phyloP scores from a whole-genome alignment of 164 flowering plant species.

The Protea cynaroides region DNA sequence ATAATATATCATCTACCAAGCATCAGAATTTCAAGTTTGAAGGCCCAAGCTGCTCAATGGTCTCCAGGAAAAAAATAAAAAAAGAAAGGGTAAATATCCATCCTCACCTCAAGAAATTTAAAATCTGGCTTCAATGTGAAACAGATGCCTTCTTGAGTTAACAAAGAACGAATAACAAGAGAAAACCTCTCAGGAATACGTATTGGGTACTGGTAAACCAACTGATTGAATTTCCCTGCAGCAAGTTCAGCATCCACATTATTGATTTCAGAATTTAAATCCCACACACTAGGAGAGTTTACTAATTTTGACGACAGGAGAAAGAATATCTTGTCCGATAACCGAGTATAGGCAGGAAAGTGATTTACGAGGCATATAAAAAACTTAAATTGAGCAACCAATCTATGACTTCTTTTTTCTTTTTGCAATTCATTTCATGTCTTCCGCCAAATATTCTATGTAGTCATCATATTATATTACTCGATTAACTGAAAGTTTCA shows the following conservation, averaged over 20 bases:
- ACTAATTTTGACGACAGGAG: background rate
- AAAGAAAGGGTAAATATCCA: background rate
- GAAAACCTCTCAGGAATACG: slow-evolving; percentile 98
- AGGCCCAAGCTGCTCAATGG: background rate
- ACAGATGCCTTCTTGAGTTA: slow-evolving; percentile 99
- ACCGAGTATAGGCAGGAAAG: background rate
- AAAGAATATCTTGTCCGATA: background rate
- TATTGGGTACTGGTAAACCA: slow-evolving; percentile 93
- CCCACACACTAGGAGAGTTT: background rate
- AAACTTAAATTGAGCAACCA: background rate
- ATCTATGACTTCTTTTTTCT: too few relatives aligned
- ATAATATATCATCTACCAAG: too few relatives aligned
- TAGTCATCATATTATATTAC: too few relatives aligned
- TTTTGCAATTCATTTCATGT: too few relatives aligned
- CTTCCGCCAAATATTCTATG: too few relatives aligned
- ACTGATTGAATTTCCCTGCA: slow-evolving; percentile 91
- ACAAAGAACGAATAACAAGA: slow-evolving; percentile 90
- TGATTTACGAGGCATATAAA: background rate
- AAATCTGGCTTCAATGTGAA: slow-evolving; percentile 85
- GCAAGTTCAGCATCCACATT: slow-evolving; percentile 5
- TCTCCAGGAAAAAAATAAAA: background rate
- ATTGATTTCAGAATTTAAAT: background rate
- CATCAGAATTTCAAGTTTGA: too few relatives aligned
- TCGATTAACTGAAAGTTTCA: too few relatives aligned
- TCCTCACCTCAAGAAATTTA: slow-evolving; percentile 92